Evolutionary conservation across 306 rosid genomes (phyloP).

Genomic region (Ceratonia siliqua): DNA sequence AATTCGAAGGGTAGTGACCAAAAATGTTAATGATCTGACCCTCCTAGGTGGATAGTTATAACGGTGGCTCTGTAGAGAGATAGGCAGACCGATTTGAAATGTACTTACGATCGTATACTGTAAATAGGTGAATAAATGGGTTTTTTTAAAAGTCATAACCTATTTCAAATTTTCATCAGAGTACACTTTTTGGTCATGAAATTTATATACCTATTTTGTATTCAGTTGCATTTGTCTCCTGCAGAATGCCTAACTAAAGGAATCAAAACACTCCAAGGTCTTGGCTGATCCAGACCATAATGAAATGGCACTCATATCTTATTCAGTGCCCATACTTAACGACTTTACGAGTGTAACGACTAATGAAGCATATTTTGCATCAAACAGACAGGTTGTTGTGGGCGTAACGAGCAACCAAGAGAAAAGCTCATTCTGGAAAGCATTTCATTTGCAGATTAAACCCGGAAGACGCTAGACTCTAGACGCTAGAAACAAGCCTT

Average conservation of each 20-base stretch:
- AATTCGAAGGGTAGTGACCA: slow-evolving; percentile 15
- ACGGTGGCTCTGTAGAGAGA: neutral
- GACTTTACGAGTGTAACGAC: too few species aligned
- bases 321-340: too few species aligned
- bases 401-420: too few species aligned
- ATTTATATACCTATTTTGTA: neutral
- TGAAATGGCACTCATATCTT: too few species aligned
- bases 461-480: too few species aligned
- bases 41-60: neutral
- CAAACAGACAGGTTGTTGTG: too few species aligned
- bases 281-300: neutral
- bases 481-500: too few species aligned
- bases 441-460: too few species aligned
- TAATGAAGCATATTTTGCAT: too few species aligned
- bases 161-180: neutral
- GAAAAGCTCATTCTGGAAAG: too few species aligned
- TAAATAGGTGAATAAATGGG: slow-evolving; percentile 21
- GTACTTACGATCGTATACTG: slow-evolving; percentile 34
- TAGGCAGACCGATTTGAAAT: slow-evolving; percentile 30
- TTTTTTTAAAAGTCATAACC: neutral
- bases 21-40: slow-evolving; percentile 20
- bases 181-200: neutral
- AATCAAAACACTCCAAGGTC: too few species aligned
- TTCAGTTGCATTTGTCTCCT: neutral
- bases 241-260: neutral